Evolutionary conservation across 1,284 basidiomycete species (phyloP), one percentile per base, ranked within the genome.

Genomic region (Sporisorium scitamineum): DNA sequence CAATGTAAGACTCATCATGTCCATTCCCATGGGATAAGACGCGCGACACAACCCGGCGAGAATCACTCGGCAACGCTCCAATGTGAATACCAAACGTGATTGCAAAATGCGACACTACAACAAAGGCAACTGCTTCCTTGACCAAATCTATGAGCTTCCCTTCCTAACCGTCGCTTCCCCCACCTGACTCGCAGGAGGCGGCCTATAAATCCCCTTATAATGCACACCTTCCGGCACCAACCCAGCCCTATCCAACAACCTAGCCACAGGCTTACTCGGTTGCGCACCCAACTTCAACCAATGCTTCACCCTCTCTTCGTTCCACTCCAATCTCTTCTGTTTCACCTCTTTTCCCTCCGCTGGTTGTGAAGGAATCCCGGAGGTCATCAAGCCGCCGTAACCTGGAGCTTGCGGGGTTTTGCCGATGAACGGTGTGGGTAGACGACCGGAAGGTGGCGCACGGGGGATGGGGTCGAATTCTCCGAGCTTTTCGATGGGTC

Each of bases 401-500:
- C 80, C 80, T 0, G 59, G 63, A 2, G 39, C n/a, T n/a, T 9
- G 55, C 18, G 16, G 24, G 6, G 16, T n/a, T 37, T 6, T 47
- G 20, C 61, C 67, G 32, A 69, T 14, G 20, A 65, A 68, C 0
- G 71, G 66, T 0, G 67, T 70, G 1, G 67, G 67, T 13, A 69
- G 32, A 2, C 60, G 56, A 16, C 20, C 14, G 0, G 62, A 20
- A 18, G 56, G 32, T 16, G 59, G 51, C 5, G 67, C 65, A 62
- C 54, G 86, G 24, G 88, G 87, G 20, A 88, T 86, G 5, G 94
- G 94, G 86, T 95, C 90, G 87, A 93, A 97, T 61, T 94, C 89
- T 51, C 94, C 95, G 44, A 98, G 88, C 60, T 93, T 90, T 86
- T 98, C 95, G 72, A 94, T 90, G 9, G 95, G 95, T 79, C 91